Evolutionary conservation across 2,329 filamentous ascomycete genomes (phyloP).

Genomic region (Neofusicoccum parvum): DNA sequence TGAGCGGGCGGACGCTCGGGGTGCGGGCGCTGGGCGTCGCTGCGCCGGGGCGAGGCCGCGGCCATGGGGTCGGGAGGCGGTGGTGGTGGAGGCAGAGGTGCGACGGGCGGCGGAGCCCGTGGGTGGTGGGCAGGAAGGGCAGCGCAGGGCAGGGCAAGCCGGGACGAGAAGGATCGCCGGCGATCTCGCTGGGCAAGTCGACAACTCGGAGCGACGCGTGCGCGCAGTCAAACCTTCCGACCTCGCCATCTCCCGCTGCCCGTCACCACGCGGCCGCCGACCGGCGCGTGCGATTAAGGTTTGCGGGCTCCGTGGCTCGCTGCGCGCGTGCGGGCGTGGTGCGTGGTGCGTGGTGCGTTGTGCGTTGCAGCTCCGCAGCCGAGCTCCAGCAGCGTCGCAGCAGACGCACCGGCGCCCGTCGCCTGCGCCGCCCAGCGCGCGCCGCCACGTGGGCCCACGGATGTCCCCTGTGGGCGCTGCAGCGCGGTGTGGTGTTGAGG

Average conservation of each 20-base stretch:
- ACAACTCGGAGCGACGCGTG: constrained; percentile 14
- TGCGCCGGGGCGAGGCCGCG: neutral
- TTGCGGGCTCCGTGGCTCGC: neutral
- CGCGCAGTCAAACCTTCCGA: constrained; percentile 1
- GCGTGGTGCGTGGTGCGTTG: neutral
- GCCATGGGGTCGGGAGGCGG: neutral
- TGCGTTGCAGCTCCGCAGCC: neutral
- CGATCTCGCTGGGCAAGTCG: neutral
- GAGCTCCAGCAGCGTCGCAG: too few relatives aligned
- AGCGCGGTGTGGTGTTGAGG: neutral
- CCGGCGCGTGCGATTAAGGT: constrained; percentile 1
- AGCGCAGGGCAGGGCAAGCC: neutral
- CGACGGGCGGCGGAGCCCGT: neutral
- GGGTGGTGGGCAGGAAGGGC: neutral
- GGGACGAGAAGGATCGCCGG: constrained; percentile 12
- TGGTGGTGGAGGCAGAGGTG: neutral
- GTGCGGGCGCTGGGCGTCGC: neutral
- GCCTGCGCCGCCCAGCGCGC: too few relatives aligned
- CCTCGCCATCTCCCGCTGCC: neutral
- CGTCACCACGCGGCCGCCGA: neutral
- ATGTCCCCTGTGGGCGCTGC: neutral
- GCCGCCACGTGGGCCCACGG: neutral
- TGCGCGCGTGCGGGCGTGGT: neutral
- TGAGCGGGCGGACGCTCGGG: constrained; percentile 50
- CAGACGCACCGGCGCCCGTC: too few relatives aligned